Evolutionary conservation across 495 filamentous ascomycete genomes (phyloP), one percentile per base, ranked within the genome.

Genomic region (Pseudomonodictys pantanalensis): DNA sequence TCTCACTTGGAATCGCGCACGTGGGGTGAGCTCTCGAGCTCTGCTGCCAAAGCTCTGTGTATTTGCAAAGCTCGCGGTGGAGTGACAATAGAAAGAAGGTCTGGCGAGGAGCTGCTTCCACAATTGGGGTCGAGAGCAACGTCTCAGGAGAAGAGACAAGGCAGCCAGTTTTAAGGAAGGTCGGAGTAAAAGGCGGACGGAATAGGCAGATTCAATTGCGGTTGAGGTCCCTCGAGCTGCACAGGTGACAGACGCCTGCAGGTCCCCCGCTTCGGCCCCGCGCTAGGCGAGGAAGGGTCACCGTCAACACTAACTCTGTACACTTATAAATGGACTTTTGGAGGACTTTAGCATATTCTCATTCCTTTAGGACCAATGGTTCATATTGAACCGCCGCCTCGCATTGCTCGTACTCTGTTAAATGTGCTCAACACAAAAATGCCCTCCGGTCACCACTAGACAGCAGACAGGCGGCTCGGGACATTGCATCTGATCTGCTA

Each of bases 81-180:
- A 35, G n/a, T 45, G 28, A 35, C n/a, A 22, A 35, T 9, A 26
- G 24, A 26, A 23, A 2, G 29, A 17, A 29, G 30, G 45, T 49
- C 41, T 47, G 22, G 47, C 30, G 39, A 49, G 39, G 15, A 58
- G 55, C 25, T 45, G 51, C 11, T 24, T 41, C 43, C 47, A 54
- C 20, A 59, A 30, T 17, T 50, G 47, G 12, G 60, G 39, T 35
- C 55, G 61, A 64, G 55, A 59, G 26, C 61, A 53, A 43, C 12
- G 61, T 59, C 61, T 64, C 61, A 55, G 23, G 29, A 55, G 17
- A 18, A 18, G 29, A 12, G 23, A 12, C 25, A 55, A 48, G 49
- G 32, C 23, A 25, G 61, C 61, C 61, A 64, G 61, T 43, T 64
- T 64, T 24, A 33, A 51, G 17, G 43, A 4, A 12, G 43, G 43